Evolutionary conservation across 2,329 filamentous ascomycete genomes (phyloP), one percentile per base, ranked within the genome.

Genomic region (Apiospora marii): DNA sequence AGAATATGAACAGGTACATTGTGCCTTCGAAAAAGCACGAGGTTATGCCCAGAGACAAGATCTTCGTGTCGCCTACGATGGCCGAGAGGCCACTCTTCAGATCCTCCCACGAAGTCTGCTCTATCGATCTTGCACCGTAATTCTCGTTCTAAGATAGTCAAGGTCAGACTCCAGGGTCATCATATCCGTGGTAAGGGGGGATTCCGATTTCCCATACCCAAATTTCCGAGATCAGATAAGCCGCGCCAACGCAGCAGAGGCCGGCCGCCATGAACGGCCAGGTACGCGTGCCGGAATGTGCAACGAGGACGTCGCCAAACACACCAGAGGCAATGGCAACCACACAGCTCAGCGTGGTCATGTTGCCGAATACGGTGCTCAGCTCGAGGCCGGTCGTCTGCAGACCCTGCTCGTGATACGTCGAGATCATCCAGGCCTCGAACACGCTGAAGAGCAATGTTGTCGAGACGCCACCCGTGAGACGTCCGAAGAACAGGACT

Each of bases 1-100:
- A 90, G 79, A 90, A 91, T 72, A 91, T 87, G 76, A 91, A 91
- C 22, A 91, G 83, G 77, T 91, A 91, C 83, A 91, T 88, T 30
- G 87, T 85, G 30, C 88, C 88, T 80, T 91, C 89, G 76, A 91
- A 90, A 77, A 89, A 85, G 72, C 85, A 89, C 4, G 87, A 87
- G 2, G 86, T 84, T 53, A 90, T 79, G 2, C 83, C 85, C 3
- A 91, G 81, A 2, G 86, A 83, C n/a, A 89, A 77, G 70, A 91
- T 85, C 4, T 85, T 84, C 67, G 83, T 84, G 75, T 88, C 85
- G 78, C 76, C 78, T 44, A 80, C 43, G 58, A 79, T 78, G 43
- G 77, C 70, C 73, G 72, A 76, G 10, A 81, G 58, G 46, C 75
- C 76, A 13, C 44, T 34, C 44, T 68, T 48, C 13, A 68, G 67